Conservation (phyloP, 2,329 filamentous ascomycete genomes). For the Verticillium zaregamsianum region DNA sequence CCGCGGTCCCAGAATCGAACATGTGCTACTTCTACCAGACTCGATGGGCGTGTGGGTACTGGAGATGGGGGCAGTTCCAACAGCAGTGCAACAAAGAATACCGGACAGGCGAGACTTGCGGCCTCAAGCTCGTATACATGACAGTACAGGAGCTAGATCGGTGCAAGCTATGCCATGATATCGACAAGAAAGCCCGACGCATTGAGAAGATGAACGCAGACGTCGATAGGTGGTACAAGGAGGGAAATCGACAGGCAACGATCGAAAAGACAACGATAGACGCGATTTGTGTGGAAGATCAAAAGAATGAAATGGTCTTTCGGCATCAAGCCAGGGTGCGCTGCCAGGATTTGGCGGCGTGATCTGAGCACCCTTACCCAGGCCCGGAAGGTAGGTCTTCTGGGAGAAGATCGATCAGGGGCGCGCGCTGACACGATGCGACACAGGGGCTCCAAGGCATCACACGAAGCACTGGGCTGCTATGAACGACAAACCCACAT, state of each 20-base stretch:
- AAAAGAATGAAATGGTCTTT: conserved; percentile 46
- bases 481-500: neutral
- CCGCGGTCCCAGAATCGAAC: conserved; percentile 17
- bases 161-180: conserved; percentile 86
- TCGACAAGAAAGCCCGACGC: conserved; percentile 77
- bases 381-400: neutral
- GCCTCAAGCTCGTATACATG: conserved; percentile 81
- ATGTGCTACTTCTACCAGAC: conserved; percentile 98
- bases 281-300: conserved; percentile 59
- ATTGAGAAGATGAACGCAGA: conserved; percentile 70
- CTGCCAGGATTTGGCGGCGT: conserved; percentile 8
- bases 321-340: conserved; percentile 33
- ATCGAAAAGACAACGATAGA: conserved; percentile 69
- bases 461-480: neutral
- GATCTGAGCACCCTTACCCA: neutral
- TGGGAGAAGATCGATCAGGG: neutral
- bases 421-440: neutral
- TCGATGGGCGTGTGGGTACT: conserved; percentile 81
- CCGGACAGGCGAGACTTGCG: conserved; percentile 93
- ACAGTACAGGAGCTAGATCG: conserved; percentile 59
- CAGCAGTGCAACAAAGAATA: conserved; percentile 93
- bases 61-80: conserved; percentile 91
- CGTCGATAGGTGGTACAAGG: conserved; percentile 70
- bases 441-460: neutral
- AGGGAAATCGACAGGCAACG: conserved; percentile 69